Base-by-base conservation (phyloP, 202 grass and related monocot species). In the Carex sylvatica region DNA sequence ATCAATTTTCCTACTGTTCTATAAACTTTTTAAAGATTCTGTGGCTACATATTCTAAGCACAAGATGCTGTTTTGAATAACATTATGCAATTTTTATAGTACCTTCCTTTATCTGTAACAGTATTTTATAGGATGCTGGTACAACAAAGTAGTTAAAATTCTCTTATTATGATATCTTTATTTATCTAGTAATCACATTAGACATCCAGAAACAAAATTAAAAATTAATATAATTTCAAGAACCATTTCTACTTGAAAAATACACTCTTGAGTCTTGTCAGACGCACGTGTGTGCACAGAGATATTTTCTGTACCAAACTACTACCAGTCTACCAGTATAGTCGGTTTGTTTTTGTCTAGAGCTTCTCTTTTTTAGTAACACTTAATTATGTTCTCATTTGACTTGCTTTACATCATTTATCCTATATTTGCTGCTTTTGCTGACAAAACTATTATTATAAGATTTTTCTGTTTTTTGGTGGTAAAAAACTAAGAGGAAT, bases 401-500 rank as follows among this genome's bases (percentile, higher is more conserved):
- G 66, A 42, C 7, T 40, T 70, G 16, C 66, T 44, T 70, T 20
- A 70, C 8, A 31, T 19, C 1, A 42, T 69, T 56, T 18, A 68
- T 15, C 31, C 6, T 68, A 38, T 35, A 36, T 18, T 69, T 42
- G 65, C 31, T 42, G 35, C 9, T 47, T 47, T 42, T 42, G 35
- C 16, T 36, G 14, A 35, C 36, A 30, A 4, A 65, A 33, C 62
- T 16, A 14, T 44, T 71, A 7, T 13, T 47, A 71, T 11, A 4
- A 49, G 4, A 49, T n/a, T 28, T 28, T 28, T 28, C 28, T 28
- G 28, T 28, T 28, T n/a, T 53, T 15, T 52, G 22, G 19, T 64
- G 22, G 20, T 66, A 83, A 76, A 78, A 80, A 83, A 86, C 71
- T 53, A 24, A 59, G 80, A 82, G 56, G 15, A 65, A 61, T 85